Base-by-base conservation (phyloP, 352 stramenopile genomes). In the Lagenidium giganteum region DNA sequence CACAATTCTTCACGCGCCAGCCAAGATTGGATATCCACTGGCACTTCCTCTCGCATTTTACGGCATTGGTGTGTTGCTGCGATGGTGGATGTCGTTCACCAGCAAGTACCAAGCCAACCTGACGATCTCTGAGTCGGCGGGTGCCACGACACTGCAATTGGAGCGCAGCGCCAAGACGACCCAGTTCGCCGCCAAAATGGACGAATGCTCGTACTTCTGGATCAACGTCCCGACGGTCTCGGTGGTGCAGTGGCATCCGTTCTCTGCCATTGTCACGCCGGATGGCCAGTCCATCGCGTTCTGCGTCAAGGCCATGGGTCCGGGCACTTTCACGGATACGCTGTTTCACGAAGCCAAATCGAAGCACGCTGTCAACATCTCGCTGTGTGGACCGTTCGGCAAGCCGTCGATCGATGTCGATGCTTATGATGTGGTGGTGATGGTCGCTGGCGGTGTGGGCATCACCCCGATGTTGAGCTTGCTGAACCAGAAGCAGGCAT, bases 381-480 rank as follows among this genome's bases (percentile, higher is more conserved):
- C 67, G 17, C 39, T 87, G 35, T 77, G 70, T 31, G 75, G 75
- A 17, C 75, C 75, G 5, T 85, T 77, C 26, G 75, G 75, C 16
- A 74, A 70, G 22, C 55, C 79, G 39, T 64, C 61, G 4, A 42
- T 84, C 5, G 57, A 83, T n/a, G 47, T 82, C 11, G 56, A 78
- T 4, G 40, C 45, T 11, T 87, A 83, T 37, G 68, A 83, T 18
- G 49, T 57, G 1, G 59, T 84, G 16, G 54, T 87, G 23, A 44
- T 87, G 21, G 45, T 84, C 29, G 68, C 67, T 17, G 71, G 74
- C 12, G 74, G 74, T 34, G 66, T 87, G 12, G 74, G 74, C 36
- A 80, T 87, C 33, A 87, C 71, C 3, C 74, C 74, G 1, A 70
- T 87, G 44, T 57, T 85, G 37, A 83, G 55, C 31, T 18, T 87